Base-by-base conservation (phyloP, 352 stramenopile genomes). In the Vaucheria bursata region DNA sequence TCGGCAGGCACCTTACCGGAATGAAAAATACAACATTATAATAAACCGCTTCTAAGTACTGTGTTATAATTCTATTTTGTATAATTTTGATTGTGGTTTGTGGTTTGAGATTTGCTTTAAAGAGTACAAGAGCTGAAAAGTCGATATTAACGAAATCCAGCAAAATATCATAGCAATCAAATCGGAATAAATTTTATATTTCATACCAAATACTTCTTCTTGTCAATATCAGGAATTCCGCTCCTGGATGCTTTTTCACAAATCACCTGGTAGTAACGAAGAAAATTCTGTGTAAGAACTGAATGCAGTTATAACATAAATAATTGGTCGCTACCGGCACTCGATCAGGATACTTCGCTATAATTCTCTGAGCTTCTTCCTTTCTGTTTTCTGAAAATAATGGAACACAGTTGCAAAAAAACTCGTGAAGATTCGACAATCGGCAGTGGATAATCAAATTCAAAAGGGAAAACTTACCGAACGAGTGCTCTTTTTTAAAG, bases 171-270 rank as follows among this genome's bases (percentile, higher is more conserved):
- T n/a, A n/a, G n/a, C n/a, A n/a, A n/a, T n/a, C n/a, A n/a, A n/a
- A n/a, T n/a, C n/a, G n/a, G n/a, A n/a, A n/a, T n/a, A n/a, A n/a
- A n/a, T 59, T 12, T 59, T 18, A 59, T 12, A 59, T 25, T 7
- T 37, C 70, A 59, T 39, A 82, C 95, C 64, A 99, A 87, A 86
- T 98, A 98, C 88, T 99, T 99, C 87, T 99, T 98, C 90, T 99
- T 99, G 87, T 99, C 95, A 90, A 99, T 99, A 83, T 99, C 95
- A 31, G 94, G 95, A 84, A 99, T 98, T 80, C 98, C 95, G 52
- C 92, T 97, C 75, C 94, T 91, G 83, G 97, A 92, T 25, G 95
- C 94, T 87, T 98, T 92, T 85, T 94, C 88, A 85, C 89, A 93
- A 81, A 93, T 93, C 0, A 82, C 77, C 77, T 82, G 71, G 1